Conservation (phyloP, 129 eudicot species). For the Chrysanthemum makinoi region DNA sequence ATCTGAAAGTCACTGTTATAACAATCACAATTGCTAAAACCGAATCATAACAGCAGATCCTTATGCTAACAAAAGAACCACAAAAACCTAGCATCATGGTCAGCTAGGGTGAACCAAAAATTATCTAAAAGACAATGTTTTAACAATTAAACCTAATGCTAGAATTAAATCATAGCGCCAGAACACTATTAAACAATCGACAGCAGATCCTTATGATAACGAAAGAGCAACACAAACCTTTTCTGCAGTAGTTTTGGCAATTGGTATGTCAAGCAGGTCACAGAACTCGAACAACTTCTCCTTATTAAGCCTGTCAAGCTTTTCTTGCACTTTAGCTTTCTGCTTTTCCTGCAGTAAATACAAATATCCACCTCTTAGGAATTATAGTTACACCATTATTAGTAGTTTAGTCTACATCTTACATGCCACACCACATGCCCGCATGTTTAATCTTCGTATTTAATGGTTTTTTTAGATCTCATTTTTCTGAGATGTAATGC, state of each 20-base stretch:
- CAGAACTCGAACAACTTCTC: slow-evolving; percentile 84
- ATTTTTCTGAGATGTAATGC: slow-evolving; percentile 10
- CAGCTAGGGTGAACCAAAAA: slow-evolving; percentile 10
- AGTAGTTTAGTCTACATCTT: background rate
- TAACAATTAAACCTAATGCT: slow-evolving; percentile 6
- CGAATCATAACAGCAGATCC: too few relatives aligned
- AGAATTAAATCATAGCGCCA: slow-evolving; percentile 4
- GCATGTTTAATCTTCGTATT: slow-evolving; percentile 5
- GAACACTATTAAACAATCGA: slow-evolving; percentile 9
- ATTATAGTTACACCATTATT: background rate
- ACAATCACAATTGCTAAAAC: background rate
- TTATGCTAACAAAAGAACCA: too few relatives aligned
- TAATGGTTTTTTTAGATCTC: background rate
- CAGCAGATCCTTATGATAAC: background rate
- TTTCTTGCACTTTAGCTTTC: slow-evolving; percentile 69
- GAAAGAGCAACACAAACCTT: slow-evolving; percentile 57
- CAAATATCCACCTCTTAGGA: slow-evolving; percentile 5
- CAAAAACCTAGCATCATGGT: background rate
- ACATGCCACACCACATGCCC: background rate
- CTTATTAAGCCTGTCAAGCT: slow-evolving; percentile 73
- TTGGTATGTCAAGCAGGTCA: slow-evolving; percentile 73
- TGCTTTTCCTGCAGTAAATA: slow-evolving; percentile 74
- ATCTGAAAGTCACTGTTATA: background rate
- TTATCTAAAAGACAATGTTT: too few relatives aligned
- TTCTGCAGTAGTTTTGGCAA: slow-evolving; percentile 51